A percentile compares a stretch with the other conserved stretches of the same genome.
phyloP scores from a whole-genome alignment of 768 basidiomycete genomes.

The Kwoniella sp. region DNA sequence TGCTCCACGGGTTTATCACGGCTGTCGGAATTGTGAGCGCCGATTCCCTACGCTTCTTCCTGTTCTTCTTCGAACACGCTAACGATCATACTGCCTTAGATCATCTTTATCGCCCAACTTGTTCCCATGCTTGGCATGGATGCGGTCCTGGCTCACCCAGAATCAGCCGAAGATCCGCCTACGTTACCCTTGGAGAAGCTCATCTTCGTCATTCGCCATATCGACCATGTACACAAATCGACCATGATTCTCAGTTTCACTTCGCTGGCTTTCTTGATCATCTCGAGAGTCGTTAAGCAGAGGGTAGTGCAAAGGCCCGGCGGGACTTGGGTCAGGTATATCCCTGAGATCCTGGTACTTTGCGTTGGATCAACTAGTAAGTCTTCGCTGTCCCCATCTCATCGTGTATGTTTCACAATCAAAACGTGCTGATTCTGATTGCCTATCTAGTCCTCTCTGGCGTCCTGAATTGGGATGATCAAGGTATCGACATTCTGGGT shows the following conservation, averaged over 20 bases:
- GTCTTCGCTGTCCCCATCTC: slow-evolving; percentile 39
- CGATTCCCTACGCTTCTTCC: too few species aligned
- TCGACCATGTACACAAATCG: slow-evolving; percentile 60
- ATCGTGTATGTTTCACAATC: neutral
- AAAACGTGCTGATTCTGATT: neutral
- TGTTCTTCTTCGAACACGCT: neutral
- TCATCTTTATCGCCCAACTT: slow-evolving; percentile 73
- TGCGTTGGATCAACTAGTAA: slow-evolving; percentile 80
- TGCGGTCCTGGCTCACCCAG: slow-evolving; percentile 36
- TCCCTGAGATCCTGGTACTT: slow-evolving; percentile 88
- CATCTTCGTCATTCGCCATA: slow-evolving; percentile 68
- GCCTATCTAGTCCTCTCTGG: slow-evolving; percentile 67
- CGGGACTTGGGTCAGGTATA: slow-evolving; percentile 68
- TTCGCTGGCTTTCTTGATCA: slow-evolving; percentile 68
- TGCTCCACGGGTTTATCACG: slow-evolving; percentile 82
- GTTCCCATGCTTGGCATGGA: slow-evolving; percentile 86
- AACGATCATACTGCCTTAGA: slow-evolving; percentile 57
- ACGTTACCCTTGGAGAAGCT: slow-evolving; percentile 75
- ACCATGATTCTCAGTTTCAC: slow-evolving; percentile 77
- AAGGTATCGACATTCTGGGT: slow-evolving; percentile 83
- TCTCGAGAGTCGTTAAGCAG: slow-evolving; percentile 60
- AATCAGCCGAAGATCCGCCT: slow-evolving; percentile 52
- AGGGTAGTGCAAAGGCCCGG: slow-evolving; percentile 61
- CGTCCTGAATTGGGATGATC: slow-evolving; percentile 70
- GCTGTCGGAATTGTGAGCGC: slow-evolving; percentile 63